Evolutionary conservation across 345 rosid genomes (phyloP), one percentile per base, ranked within the genome.

Genomic region (Erodium maritimum): DNA sequence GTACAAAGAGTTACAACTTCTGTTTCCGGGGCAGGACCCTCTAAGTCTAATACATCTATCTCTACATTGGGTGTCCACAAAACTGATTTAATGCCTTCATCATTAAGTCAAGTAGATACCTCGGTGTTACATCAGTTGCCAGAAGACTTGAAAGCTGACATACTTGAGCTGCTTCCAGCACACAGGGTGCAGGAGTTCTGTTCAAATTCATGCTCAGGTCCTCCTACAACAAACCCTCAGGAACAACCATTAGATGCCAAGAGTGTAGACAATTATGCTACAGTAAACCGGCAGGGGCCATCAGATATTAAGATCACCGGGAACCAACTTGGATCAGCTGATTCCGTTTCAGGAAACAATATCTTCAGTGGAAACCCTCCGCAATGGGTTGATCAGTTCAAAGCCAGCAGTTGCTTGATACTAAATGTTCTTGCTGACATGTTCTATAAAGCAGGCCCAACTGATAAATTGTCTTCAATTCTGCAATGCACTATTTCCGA

Each of bases 301-400:
- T 19, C 55, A 62, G 69, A 51, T 64, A 46, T n/a, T 10, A 63
- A 61, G 58, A 34, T 61, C 23, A n/a, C 75, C 29, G 82, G 72
- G 69, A 71, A 77, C 64, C 72, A 67, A 59, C 54, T 57, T 17
- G 60, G 62, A 13, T 64, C 74, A 25, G 37, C 55, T 52, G 37
- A 29, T 29, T 29, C 37, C 37, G 57, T 50, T 58, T 19, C 55
- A 20, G 65, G 34, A 51, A 65, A 58, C 51, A 61, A 74, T 77
- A 80, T 82, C 60, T 86, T 90, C 90, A 65, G 56, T 60, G 98
- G 93, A 61, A 71, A 71, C 75, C 98, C 98, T 59, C 98, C 96
- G 34, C 51, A 5, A 8, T 91, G 96, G 98, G 77, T 78, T 65
- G 78, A 80, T 48, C 75, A 72, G 56, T 91, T 86, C 69, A 79